phyloP scores from a whole-genome alignment of 2,329 filamentous ascomycete species.

The Alternaria burnsii region DNA sequence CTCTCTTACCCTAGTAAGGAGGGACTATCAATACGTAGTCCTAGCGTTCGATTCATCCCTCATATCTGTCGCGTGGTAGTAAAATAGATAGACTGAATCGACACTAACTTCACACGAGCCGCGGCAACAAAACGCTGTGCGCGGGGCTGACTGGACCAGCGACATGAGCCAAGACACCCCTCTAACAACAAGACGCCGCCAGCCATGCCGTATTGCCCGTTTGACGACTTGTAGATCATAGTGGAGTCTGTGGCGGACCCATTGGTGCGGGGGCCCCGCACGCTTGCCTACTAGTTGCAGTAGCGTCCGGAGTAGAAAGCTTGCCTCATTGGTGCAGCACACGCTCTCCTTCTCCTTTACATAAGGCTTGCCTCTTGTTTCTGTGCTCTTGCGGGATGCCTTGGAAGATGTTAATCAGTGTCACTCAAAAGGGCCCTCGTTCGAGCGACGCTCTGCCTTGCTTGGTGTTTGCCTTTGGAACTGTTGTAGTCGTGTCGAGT shows the following conservation, averaged over 20 bases:
- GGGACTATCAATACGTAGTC: not conserved
- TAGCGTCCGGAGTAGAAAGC: slow-evolving; percentile 7
- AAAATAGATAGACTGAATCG: not conserved
- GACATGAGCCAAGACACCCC: slow-evolving; percentile 1
- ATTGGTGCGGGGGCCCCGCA: slow-evolving; percentile 21
- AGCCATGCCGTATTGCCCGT: not conserved
- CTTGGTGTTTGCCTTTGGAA: not conserved
- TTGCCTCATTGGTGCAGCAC: not conserved
- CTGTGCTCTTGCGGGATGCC: not conserved
- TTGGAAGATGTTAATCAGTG: not conserved
- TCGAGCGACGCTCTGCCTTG: not conserved
- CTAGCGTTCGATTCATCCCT: not conserved
- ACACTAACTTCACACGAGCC: slow-evolving; percentile 15
- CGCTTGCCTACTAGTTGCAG: not conserved
- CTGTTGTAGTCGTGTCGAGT: not conserved
- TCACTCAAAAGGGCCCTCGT: not conserved
- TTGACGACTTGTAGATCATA: slow-evolving; percentile 12
- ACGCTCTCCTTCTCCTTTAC: not conserved
- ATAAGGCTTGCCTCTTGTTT: not conserved
- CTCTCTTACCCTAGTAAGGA: slow-evolving; percentile 4
- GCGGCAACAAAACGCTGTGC: slow-evolving; percentile 14
- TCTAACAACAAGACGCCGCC: slow-evolving; percentile 6
- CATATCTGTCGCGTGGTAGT: not conserved
- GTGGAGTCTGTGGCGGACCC: slow-evolving; percentile 7
- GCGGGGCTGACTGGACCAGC: slow-evolving; percentile 8